These are phyloP conservation scores for Warburgia ugandensis DNA, from an alignment of 164 flowering plant species.

Conservation along the genomic window DNA sequence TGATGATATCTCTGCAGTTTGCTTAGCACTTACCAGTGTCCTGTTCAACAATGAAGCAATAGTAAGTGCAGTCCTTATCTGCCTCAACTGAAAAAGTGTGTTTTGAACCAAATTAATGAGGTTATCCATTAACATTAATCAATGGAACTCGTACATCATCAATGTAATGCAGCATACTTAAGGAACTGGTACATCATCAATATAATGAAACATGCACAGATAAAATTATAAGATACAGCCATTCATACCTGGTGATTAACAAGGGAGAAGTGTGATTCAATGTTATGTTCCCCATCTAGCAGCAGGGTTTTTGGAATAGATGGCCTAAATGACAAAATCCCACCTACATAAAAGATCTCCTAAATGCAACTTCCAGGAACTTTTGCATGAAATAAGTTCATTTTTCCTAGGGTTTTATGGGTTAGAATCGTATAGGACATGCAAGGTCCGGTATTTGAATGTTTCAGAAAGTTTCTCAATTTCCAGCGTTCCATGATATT, in stretches of 20 bases:
- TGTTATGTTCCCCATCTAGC: constrained; percentile 69
- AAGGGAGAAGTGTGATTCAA: constrained; percentile 82
- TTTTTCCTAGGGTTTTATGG: too few species aligned
- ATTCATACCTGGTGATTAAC: constrained; percentile 83
- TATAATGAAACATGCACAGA: too few species aligned
- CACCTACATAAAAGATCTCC: constrained; percentile 71
- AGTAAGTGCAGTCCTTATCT: constrained; percentile 90
- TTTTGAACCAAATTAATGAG: too few species aligned
- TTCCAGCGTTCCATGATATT: too few species aligned
- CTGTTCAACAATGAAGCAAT: constrained; percentile 79
- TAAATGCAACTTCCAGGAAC: neutral
- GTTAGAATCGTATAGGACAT: too few species aligned
- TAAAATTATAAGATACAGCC: too few species aligned
- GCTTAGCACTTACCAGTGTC: constrained; percentile 81
- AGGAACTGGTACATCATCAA: too few species aligned
- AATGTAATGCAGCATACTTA: too few species aligned
- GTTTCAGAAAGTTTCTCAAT: too few species aligned
- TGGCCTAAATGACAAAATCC: constrained; percentile 86
- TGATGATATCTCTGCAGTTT: neutral
- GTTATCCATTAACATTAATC: too few species aligned
- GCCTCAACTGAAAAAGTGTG: constrained; percentile 96
- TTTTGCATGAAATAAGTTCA: neutral
- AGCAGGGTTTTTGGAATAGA: constrained; percentile 78
- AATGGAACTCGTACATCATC: too few species aligned
- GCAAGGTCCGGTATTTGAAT: too few species aligned